Percentiles rank a stretch among this genome's conserved stretches.
phyloP scores from a whole-genome alignment of 2,329 filamentous ascomycete genomes.

The Elsinoe ampelina region DNA sequence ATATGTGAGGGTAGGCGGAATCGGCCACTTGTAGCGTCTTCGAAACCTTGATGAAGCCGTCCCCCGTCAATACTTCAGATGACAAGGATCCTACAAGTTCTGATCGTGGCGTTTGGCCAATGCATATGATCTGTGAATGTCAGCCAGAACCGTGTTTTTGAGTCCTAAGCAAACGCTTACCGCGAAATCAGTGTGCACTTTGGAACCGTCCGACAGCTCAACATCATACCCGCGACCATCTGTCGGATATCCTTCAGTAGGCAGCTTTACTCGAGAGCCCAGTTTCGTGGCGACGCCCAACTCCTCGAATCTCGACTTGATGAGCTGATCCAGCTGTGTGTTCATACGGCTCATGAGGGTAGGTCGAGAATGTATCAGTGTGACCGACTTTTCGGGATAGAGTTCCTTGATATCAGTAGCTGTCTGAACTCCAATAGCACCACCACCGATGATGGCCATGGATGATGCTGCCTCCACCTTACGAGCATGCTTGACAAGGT shows the following conservation, averaged over 20 bases:
- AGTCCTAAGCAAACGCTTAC: constrained; percentile 25
- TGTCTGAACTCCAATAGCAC: constrained; percentile 53
- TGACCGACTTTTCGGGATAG: constrained; percentile 49
- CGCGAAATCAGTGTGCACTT: constrained; percentile 43
- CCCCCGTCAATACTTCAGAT: constrained; percentile 21
- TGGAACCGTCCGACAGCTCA: constrained; percentile 38
- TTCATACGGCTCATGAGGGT: constrained; percentile 46
- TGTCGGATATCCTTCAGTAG: constrained; percentile 19
- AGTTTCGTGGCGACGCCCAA: constrained; percentile 45
- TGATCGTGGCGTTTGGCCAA: constrained; percentile 51
- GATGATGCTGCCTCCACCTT: constrained; percentile 2
- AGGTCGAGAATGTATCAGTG: constrained; percentile 48
- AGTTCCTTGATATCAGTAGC: constrained; percentile 49
- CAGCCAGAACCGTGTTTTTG: neutral
- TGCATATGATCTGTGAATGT: constrained; percentile 45
- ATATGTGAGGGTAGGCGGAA: constrained; percentile 43
- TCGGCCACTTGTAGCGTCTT: constrained; percentile 49
- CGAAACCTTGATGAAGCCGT: constrained; percentile 36
- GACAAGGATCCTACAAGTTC: constrained; percentile 38
- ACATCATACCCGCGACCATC: constrained; percentile 24
- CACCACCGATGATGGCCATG: constrained; percentile 38
- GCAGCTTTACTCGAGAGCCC: constrained; percentile 25
- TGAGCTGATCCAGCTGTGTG: constrained; percentile 30
- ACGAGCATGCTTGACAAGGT: constrained; percentile 7
- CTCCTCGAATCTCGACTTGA: constrained; percentile 34